Base-by-base conservation (phyloP, 768 basidiomycete genomes). In the Amanita rubescens region DNA sequence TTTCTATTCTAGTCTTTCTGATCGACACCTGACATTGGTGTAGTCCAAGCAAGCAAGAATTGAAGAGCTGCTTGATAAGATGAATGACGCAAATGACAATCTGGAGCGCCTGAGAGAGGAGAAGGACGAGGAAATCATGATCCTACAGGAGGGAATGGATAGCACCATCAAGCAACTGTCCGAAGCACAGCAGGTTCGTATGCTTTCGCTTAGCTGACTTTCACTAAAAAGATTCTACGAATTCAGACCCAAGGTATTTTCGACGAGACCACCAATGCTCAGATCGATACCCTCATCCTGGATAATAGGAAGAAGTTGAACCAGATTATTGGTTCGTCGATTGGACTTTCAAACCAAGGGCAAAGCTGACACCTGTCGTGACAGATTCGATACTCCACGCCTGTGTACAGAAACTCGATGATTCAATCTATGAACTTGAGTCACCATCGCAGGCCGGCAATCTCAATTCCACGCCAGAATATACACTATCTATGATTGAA, bases 271-370 rank as follows among this genome's bases (percentile, higher is more conserved):
- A 93, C 90, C 55, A 90, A 91, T 64, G 89, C 92, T n/a, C 93
- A 98, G 67, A 94, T 99, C 61, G 95, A 98, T 66, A 95, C 85
- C 2, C 79, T 99, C 61, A 94, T 99, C 57, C 75, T 99, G 51
- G 96, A 99, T 64, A 88, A 95, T 66, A 82, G 94, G 66, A 98
- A 98, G 77, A 95, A 98, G 71, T 76, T 99, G 59, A 98, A 99
- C 69, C 81, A 92, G 61, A 94, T 99, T 65, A 98, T 99, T 62
- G 90, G 91, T 90, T 55, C 51, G 62, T 55, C 39, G 7, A 8
- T 27, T 39, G 2, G n/a, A 32, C 49, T 15, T 49, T 25, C 42
- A 42, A 34, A 46, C 19, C 46, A 51, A 33, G 22, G 20, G n/a
- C 51, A 27, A 27, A 24, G 27, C 50, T 65, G 19, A 64, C 37